Evolutionary conservation across 148 eudicot species (phyloP).

Genomic region (Arbutus unedo): DNA sequence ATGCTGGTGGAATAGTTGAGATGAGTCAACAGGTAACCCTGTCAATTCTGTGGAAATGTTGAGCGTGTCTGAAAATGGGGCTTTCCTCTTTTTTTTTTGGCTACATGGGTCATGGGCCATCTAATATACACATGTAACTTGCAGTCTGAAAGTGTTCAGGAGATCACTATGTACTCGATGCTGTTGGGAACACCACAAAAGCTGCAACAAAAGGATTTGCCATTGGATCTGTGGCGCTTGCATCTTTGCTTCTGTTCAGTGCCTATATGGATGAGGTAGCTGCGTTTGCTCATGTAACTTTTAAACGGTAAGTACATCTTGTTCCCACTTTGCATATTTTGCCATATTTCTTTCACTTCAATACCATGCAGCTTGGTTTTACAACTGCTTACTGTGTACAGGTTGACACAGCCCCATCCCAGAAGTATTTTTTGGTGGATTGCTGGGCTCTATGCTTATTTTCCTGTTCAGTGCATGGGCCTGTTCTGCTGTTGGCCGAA

Average conservation of each 20-base stretch:
- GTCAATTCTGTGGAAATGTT: constrained; percentile 12
- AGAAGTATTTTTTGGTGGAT: constrained; percentile 95
- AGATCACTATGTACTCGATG: constrained; percentile 94
- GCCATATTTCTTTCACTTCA: constrained; percentile 12
- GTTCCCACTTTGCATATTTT: constrained; percentile 17
- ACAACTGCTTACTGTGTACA: constrained; percentile 29
- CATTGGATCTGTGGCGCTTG: constrained; percentile 98
- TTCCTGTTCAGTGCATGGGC: constrained; percentile 99
- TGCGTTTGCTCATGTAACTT: constrained; percentile 69
- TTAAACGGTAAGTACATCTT: constrained; percentile 52
- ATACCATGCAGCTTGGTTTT: background rate
- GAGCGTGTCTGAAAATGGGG: background rate
- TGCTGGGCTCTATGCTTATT: constrained; percentile 97
- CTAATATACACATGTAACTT: constrained; percentile 13
- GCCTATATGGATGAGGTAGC: constrained; percentile 99
- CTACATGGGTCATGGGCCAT: constrained; percentile 11
- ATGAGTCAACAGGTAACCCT: constrained; percentile 95
- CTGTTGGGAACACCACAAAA: constrained; percentile 97
- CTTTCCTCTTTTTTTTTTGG: background rate
- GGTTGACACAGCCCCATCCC: constrained; percentile 96
- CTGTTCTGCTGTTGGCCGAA: constrained; percentile 96
- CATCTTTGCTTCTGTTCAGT: constrained; percentile 96
- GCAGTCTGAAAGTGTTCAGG: constrained; percentile 97
- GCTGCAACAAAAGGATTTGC: constrained; percentile 99
- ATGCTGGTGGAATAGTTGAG: constrained; percentile 99